Conservation (phyloP, 2,329 filamentous ascomycete species). For the Penicillium frequentans region DNA sequence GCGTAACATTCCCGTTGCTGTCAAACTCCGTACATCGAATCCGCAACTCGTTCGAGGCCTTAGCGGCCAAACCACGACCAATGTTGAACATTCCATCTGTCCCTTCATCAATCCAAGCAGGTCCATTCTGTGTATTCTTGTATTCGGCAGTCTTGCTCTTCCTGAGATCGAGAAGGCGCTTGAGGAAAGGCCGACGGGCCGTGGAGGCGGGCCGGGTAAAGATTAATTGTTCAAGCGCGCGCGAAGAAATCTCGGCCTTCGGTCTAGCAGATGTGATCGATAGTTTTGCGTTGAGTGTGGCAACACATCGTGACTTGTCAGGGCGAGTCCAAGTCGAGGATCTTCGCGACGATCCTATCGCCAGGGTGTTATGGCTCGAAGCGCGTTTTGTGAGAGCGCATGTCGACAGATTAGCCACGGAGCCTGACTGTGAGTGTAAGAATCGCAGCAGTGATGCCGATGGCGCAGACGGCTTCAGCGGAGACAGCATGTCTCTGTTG, state of each 20-base stretch:
- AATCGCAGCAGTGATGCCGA: slow-evolving; percentile 67
- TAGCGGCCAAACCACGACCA: slow-evolving; percentile 68
- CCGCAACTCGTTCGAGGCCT: slow-evolving; percentile 79
- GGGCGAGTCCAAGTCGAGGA: slow-evolving; percentile 23
- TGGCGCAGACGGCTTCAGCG: slow-evolving; percentile 45
- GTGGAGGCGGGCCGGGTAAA: slow-evolving; percentile 33
- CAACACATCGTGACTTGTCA: slow-evolving; percentile 18
- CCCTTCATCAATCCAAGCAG: slow-evolving; percentile 58
- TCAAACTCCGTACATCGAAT: slow-evolving; percentile 94
- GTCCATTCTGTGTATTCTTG: slow-evolving; percentile 56
- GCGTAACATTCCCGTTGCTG: slow-evolving; percentile 83
- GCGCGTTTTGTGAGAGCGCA: slow-evolving; percentile 19
- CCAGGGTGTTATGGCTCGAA: slow-evolving; percentile 14
- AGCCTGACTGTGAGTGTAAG: slow-evolving; percentile 68
- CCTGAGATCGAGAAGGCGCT: slow-evolving; percentile 38
- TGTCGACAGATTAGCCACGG: slow-evolving; percentile 42
- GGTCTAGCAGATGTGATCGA: slow-evolving; percentile 19
- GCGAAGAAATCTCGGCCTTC: background rate
- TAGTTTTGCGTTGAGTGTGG: slow-evolving; percentile 32
- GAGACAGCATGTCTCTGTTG: slow-evolving; percentile 39
- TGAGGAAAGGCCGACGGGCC: slow-evolving; percentile 35
- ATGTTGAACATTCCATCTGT: slow-evolving; percentile 64
- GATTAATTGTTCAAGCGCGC: slow-evolving; percentile 6
- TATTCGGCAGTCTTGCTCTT: slow-evolving; percentile 35
- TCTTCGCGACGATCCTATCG: slow-evolving; percentile 17